phyloP scores from a whole-genome alignment of 2,329 filamentous ascomycete genomes.

The Bipolaris bicolor region DNA sequence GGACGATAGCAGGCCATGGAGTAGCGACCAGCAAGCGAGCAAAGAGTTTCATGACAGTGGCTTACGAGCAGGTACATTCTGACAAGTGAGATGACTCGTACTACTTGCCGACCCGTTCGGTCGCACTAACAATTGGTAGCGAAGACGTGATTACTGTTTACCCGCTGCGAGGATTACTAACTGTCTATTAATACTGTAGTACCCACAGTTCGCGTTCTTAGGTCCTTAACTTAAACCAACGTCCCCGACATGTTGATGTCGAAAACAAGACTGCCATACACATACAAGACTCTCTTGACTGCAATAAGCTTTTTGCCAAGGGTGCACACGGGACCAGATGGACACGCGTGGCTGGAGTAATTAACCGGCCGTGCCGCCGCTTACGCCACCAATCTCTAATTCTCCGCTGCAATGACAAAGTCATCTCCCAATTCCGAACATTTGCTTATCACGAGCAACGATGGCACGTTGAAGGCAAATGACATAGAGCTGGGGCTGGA shows the following conservation, averaged over 20 bases:
- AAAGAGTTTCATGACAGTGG: background rate
- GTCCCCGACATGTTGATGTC: background rate
- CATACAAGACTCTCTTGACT: conserved; percentile 11
- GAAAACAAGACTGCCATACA: background rate
- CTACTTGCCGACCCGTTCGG: background rate
- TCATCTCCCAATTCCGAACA: background rate
- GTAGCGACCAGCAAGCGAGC: background rate
- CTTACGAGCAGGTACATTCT: background rate
- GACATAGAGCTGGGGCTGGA: background rate
- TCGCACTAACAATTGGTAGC: background rate
- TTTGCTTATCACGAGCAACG: background rate
- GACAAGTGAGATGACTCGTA: background rate
- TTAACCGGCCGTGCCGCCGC: background rate
- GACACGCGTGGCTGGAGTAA: conserved; percentile 1
- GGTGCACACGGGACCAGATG: background rate
- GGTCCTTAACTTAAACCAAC: background rate
- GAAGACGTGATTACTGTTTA: background rate
- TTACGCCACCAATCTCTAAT: conserved; percentile 2
- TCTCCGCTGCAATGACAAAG: background rate
- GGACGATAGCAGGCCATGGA: background rate
- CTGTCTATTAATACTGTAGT: no score
- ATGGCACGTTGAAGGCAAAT: background rate
- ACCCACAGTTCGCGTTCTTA: no score
- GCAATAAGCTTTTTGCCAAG: conserved; percentile 14
- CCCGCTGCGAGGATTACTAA: no score